These are phyloP conservation scores for Colletotrichum sp. DNA, from an alignment of 2,329 filamentous ascomycete species.

Conservation along the genomic window DNA sequence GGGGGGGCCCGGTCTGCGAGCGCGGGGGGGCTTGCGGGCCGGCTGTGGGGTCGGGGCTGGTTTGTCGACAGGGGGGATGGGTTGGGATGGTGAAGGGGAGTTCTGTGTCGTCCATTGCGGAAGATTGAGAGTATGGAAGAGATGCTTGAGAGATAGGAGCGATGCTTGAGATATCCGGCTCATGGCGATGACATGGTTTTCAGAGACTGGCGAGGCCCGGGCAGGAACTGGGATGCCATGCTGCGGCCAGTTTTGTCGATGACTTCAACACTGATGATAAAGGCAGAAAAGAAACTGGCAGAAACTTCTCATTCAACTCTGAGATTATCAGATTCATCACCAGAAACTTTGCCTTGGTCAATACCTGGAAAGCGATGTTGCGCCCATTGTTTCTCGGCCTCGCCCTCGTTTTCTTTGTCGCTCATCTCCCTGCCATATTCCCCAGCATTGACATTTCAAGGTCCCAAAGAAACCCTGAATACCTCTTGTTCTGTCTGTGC, in stretches of 20 bases:
- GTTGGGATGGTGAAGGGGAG: background rate
- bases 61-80: background rate
- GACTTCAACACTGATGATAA: background rate
- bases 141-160: background rate
- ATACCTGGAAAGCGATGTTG: background rate
- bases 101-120: background rate
- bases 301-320: background rate
- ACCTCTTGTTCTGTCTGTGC: background rate
- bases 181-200: background rate
- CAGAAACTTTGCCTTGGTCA: background rate
- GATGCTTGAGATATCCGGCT: background rate
- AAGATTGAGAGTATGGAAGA: too few species aligned
- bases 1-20: too few species aligned
- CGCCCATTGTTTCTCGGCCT: background rate
- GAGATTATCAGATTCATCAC: background rate
- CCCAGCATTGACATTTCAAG: background rate
- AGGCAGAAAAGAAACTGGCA: background rate
- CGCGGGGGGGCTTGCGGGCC: too few species aligned
- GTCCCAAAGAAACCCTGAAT: background rate
- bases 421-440: background rate
- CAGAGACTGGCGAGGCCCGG: background rate
- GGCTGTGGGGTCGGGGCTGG: too few species aligned
- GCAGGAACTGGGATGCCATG: background rate
- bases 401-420: background rate
- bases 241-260: fast-evolving